Percentiles rank a stretch among this genome's conserved stretches.
Evolutionary conservation across 2,329 filamentous ascomycete species (phyloP).

Genomic region (Microsporum canis): DNA sequence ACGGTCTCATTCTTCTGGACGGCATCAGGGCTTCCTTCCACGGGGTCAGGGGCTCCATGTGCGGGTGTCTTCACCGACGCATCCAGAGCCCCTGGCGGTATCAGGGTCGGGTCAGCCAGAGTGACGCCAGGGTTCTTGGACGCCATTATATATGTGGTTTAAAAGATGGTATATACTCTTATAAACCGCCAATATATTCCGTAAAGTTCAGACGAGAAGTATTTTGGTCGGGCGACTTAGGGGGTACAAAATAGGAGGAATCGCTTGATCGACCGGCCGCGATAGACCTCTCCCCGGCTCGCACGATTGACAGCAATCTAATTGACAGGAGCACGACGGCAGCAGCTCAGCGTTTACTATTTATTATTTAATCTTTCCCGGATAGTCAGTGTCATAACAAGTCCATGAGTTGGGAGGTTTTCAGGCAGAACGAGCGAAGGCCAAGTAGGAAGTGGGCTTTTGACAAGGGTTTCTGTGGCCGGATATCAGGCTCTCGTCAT

Average conservation of each 20-base stretch:
- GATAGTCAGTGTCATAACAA: background rate
- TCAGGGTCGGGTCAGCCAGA: background rate
- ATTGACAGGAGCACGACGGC: background rate
- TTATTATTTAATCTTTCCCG: background rate
- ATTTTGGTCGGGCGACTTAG: background rate
- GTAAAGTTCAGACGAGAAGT: background rate
- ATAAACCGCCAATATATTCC: background rate
- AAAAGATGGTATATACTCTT: background rate
- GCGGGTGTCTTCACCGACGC: background rate
- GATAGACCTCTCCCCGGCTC: background rate
- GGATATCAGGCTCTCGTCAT: background rate
- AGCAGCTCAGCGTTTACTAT: background rate
- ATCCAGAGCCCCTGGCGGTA: background rate
- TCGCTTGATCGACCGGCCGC: background rate
- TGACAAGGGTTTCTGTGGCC: background rate
- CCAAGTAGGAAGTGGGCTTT: constrained; percentile 2
- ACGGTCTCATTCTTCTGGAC: background rate
- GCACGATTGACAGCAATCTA: background rate
- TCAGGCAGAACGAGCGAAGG: background rate
- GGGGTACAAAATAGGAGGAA: background rate
- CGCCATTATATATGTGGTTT: background rate
- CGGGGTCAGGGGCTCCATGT: background rate
- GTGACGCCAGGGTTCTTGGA: background rate
- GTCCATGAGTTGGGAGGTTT: background rate
- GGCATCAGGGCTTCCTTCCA: background rate